These are phyloP conservation scores for Clavispora phyllophila DNA, from an alignment of 805 yeast species.

Conservation along the genomic window DNA sequence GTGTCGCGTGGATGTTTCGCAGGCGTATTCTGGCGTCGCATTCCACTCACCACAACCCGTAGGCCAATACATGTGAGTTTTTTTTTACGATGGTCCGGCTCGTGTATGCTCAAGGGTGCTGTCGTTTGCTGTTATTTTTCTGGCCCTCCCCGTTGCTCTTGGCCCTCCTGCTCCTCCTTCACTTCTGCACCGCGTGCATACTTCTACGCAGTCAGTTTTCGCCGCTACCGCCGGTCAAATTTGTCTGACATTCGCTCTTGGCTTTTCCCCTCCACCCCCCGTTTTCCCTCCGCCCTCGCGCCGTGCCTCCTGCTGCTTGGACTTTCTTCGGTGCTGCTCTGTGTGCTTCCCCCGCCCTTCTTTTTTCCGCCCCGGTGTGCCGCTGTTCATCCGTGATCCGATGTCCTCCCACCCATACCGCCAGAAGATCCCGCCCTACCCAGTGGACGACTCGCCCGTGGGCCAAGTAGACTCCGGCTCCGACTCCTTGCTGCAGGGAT, in stretches of 20 bases:
- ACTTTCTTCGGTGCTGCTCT: too few relatives aligned
- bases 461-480: not conserved
- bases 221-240: not conserved
- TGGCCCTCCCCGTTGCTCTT: too few relatives aligned
- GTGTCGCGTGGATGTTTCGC: too few relatives aligned
- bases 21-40: too few relatives aligned
- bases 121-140: too few relatives aligned
- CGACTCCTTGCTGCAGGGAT: not conserved
- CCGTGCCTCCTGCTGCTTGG: not conserved
- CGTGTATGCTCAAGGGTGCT: too few relatives aligned
- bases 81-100: too few relatives aligned
- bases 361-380: not conserved
- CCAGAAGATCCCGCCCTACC: slow-evolving; percentile 16
- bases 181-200: not conserved
- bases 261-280: not conserved
- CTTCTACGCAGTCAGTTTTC: not conserved
- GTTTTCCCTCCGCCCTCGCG: too few relatives aligned
- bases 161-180: too few relatives aligned
- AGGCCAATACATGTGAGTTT: too few relatives aligned
- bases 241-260: not conserved
- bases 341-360: not conserved
- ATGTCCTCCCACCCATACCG: slow-evolving; percentile 17
- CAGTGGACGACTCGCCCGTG: slow-evolving; percentile 7
- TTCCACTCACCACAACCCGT: too few relatives aligned
- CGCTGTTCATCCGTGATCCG: not conserved